Base-by-base conservation (phyloP, 2,329 filamentous ascomycete species). In the Epichloe coenophiala region DNA sequence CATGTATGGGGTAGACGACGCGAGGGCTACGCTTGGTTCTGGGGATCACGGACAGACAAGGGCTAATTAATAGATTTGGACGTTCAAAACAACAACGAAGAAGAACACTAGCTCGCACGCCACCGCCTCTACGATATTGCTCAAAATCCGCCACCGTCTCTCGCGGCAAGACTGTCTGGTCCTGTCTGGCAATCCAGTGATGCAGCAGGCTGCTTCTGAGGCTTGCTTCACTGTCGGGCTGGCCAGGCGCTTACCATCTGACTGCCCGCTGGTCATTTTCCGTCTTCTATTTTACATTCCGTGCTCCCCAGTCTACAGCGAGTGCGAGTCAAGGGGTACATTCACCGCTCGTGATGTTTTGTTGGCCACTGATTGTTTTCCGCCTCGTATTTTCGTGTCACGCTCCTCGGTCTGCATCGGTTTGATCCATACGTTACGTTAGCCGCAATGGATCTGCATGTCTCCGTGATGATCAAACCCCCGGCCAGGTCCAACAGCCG, bases 11-110 rank as follows among this genome's bases (percentile, higher is more conserved):
- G 50, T 56, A 57, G 53, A 53, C 27, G 9, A 31, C 27, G 27
- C 45, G 50, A 51, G 46, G 52, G 48, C 54, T 41, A 47, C 19
- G n/a, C 19, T 49, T 36, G 39, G 48, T 31, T 31, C 8, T 39
- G 41, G 54, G 50, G 36, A 52, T 50, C 48, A 44, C 19, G 47
- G 42, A 37, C 48, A 31, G 27, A 31, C 6, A 7, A 51, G 49
- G 50, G 36, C 47, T 47, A 55, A 57, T 54, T 53, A 56, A 57
- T 54, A 55, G 54, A 51, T 48, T 44, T 44, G 47, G 17, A 49
- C 38, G 42, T 44, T 45, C 21, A 31, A 39, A 19, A 11, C 38
- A 17, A 43, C 21, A 23, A 4, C 1, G 9, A 42, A 42, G 13
- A 42, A 21, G 21, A 42, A 43, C 12, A 44, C 17, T 13, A 11